Evolutionary conservation across 2,329 filamentous ascomycete species (phyloP).

Genomic region (Juglanconis oblonga): DNA sequence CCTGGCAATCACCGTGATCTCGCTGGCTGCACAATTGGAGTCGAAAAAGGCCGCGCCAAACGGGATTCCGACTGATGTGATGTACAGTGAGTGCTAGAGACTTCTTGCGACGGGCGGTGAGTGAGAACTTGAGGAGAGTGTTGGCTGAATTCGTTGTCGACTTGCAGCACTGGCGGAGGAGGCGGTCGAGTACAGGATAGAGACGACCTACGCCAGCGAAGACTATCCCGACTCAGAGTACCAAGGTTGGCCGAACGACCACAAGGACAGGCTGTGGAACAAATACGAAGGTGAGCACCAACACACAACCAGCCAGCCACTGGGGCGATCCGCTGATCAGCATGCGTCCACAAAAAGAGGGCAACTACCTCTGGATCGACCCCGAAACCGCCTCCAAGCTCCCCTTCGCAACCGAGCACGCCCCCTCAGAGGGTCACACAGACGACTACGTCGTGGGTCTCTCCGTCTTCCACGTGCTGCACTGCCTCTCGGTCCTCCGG

Average conservation of each 20-base stretch:
- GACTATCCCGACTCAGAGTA: conserved; percentile 6
- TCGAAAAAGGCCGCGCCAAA: not conserved
- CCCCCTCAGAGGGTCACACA: not conserved
- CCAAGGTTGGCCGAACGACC: conserved; percentile 5
- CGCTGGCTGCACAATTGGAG: not conserved
- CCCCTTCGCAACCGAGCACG: not conserved
- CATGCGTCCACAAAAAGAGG: not conserved
- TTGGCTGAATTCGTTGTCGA: not conserved
- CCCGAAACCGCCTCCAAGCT: not conserved
- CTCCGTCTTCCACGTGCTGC: conserved; percentile 11
- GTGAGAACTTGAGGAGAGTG: too few species aligned
- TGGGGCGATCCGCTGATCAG: not conserved
- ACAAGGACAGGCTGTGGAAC: conserved; percentile 6
- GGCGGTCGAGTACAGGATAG: conserved; percentile 5
- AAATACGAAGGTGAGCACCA: conserved; percentile 4
- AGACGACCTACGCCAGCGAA: conserved; percentile 9
- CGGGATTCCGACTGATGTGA: not conserved
- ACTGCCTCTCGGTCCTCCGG: conserved; percentile 7
- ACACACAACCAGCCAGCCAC: too few species aligned
- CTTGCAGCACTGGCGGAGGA: conserved; percentile 6
- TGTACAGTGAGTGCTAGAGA: conserved; percentile 1
- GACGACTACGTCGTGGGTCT: conserved; percentile 9
- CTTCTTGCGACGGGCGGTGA: not conserved
- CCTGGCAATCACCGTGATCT: not conserved
- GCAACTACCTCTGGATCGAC: conserved; percentile 8